Evolutionary conservation across 805 yeast genomes (phyloP).

Genomic region (Saturnispora besseyi): DNA sequence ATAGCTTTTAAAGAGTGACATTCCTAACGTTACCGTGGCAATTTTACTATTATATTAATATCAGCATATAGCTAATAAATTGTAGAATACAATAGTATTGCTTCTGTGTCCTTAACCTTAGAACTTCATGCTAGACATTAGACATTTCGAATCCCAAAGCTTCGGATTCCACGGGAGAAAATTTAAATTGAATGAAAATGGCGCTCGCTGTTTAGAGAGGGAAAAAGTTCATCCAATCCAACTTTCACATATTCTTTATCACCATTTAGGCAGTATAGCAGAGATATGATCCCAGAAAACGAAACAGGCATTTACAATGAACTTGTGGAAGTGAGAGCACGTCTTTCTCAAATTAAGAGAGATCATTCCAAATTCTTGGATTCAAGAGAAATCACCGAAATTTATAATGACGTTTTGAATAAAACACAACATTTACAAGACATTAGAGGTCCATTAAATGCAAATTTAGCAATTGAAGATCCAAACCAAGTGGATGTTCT

Average conservation of each 20-base stretch:
- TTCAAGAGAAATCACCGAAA: slow-evolving; percentile 54
- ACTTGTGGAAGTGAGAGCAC: slow-evolving; percentile 34
- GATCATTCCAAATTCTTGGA: slow-evolving; percentile 57
- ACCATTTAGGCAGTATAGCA: slow-evolving; percentile 5
- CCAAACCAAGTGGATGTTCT: slow-evolving; percentile 59
- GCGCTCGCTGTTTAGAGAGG: background rate
- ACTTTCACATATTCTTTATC: background rate
- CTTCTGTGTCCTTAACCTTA: no score
- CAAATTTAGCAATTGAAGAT: slow-evolving; percentile 6
- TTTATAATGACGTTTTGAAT: slow-evolving; percentile 50
- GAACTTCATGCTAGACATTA: no score
- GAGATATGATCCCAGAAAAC: slow-evolving; percentile 23
- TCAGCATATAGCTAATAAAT: no score
- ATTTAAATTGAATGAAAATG: background rate
- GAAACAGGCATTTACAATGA: slow-evolving; percentile 31
- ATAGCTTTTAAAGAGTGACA: background rate
- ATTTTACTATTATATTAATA: no score
- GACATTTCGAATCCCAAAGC: background rate
- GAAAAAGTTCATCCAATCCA: background rate
- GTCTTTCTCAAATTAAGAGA: slow-evolving; percentile 43
- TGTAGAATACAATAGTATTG: no score
- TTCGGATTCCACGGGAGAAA: background rate
- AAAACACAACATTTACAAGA: slow-evolving; percentile 44
- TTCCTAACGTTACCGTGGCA: background rate
- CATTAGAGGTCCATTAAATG: slow-evolving; percentile 30